Evolutionary conservation across 768 basidiomycete species (phyloP).

Genomic region (Hypholoma sublateritium): DNA sequence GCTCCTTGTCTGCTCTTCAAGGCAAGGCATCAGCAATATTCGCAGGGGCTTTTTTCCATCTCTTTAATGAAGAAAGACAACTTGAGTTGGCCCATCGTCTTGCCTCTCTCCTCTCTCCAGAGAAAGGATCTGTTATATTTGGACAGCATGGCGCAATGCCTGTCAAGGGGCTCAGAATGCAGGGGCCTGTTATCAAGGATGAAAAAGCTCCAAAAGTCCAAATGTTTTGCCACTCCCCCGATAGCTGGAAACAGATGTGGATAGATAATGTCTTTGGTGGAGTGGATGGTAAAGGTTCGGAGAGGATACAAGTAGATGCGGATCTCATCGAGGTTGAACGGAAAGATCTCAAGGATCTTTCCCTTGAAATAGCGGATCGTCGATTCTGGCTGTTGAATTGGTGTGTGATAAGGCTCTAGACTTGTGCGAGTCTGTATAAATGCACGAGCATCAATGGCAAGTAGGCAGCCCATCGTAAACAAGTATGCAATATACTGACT

Average conservation of each 20-base stretch:
- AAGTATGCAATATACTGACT: too few species aligned
- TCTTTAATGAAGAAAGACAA: slow-evolving; percentile 33
- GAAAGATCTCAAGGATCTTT: neutral
- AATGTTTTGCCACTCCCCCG: slow-evolving; percentile 40
- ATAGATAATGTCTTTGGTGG: slow-evolving; percentile 30
- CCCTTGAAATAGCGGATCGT: neutral
- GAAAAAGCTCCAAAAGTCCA: neutral
- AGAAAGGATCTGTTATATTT: slow-evolving; percentile 33
- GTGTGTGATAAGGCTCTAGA: slow-evolving; percentile 11
- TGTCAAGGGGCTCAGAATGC: slow-evolving; percentile 26
- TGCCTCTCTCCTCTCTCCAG: slow-evolving; percentile 31
- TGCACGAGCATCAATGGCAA: neutral
- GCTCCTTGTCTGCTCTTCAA: slow-evolving; percentile 28
- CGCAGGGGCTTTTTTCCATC: slow-evolving; percentile 35
- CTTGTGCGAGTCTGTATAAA: neutral
- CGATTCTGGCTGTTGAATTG: slow-evolving; percentile 16
- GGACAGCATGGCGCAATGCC: slow-evolving; percentile 36
- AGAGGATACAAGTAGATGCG: slow-evolving; percentile 16
- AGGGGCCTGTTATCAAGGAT: neutral
- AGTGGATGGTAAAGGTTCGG: neutral
- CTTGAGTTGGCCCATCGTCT: slow-evolving; percentile 27
- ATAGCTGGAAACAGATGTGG: slow-evolving; percentile 37
- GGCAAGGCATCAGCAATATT: slow-evolving; percentile 50
- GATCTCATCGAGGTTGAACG: slow-evolving; percentile 4
- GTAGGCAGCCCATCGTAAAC: too few species aligned